Evolutionary conservation across 306 rosid genomes (phyloP).

Genomic region (Vigna radiata): DNA sequence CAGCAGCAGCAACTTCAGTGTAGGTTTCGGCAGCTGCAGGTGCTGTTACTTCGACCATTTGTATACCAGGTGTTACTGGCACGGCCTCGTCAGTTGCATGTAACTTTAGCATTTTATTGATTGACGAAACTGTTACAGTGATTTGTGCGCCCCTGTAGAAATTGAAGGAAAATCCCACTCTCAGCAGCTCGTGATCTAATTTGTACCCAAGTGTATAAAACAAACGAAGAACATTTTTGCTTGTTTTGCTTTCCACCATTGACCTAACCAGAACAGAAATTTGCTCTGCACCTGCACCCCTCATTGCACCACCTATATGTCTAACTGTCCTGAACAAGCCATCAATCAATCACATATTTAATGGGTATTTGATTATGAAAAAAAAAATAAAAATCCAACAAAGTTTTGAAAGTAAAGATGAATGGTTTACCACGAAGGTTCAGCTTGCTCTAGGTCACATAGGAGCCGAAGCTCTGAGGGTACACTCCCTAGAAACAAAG

Average conservation of each 20-base stretch:
- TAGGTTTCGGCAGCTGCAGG: slow-evolving; percentile 88
- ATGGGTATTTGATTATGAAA: slow-evolving; percentile 13
- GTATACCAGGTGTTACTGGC: slow-evolving; percentile 92
- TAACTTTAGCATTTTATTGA: slow-evolving; percentile 89
- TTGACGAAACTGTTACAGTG: slow-evolving; percentile 78
- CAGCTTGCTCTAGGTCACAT: slow-evolving; percentile 88
- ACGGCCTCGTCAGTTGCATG: slow-evolving; percentile 91
- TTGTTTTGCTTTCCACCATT: slow-evolving; percentile 88
- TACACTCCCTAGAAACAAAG: slow-evolving; percentile 61
- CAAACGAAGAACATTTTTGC: slow-evolving; percentile 85
- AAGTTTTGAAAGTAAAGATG: slow-evolving; percentile 13
- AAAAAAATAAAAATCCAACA: slow-evolving; percentile 17
- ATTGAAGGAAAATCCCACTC: slow-evolving; percentile 84
- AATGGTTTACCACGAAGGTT: slow-evolving; percentile 74
- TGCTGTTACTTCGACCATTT: slow-evolving; percentile 94
- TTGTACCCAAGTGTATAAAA: slow-evolving; percentile 89
- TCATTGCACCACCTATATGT: slow-evolving; percentile 91
- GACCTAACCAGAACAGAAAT: slow-evolving; percentile 86
- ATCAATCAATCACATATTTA: slow-evolving; percentile 28
- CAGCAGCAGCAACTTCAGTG: slow-evolving; percentile 70
- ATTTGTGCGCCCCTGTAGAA: slow-evolving; percentile 78
- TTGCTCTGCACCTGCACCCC: slow-evolving; percentile 99
- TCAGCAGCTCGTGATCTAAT: slow-evolving; percentile 85
- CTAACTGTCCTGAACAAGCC: slow-evolving; percentile 70
- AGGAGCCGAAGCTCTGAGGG: slow-evolving; percentile 84